Base-by-base conservation (phyloP, 805 yeast genomes). In the Barnettozyma siamensis region DNA sequence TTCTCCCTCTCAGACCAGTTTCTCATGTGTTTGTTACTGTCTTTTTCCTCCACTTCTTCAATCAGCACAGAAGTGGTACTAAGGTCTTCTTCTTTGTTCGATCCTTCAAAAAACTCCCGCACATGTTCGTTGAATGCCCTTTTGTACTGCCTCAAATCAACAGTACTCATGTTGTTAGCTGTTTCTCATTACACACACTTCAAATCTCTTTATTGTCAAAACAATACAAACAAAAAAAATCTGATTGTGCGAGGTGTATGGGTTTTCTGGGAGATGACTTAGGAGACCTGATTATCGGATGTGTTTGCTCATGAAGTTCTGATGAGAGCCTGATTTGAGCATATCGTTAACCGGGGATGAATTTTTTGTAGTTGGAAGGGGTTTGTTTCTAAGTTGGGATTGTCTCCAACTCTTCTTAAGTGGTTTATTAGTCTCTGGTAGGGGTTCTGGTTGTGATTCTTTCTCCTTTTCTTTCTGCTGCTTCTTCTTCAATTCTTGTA, bases 1-100 rank as follows among this genome's bases (percentile, higher is more conserved):
- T 79, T 78, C 41, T 80, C 84, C 1, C 43, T 40, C 1, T 52
- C 42, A 2, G 67, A 53, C 85, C 85, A 78, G 16, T 46, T 37
- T 6, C 64, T 51, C 0, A 76, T 75, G 3, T 30, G 28, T 13
- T 23, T 27, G 19, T 33, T 33, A 15, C 13, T 12, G 20, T 21
- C 15, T 16, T 23, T 13, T 11, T 20, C 15, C 31, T 33, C 21
- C 21, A 5, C 38, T 9, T 19, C 39, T 23, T 28, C 30, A 9
- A 7, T 12, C 23, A 18, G 28, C 11, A 13, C 11, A 5, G 11
- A 15, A 9, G 15, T 29, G 11, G 19, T 26, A 13, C 7, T 26
- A 18, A 17, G 11, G 5, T 26, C 18, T 2, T 38, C 41, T n/a
- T n/a, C n/a, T 29, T 11, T 12, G 16, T 8, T 18, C 4, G 11